Evolutionary conservation across 306 rosid species (phyloP).

Genomic region (Vigna reflexopilosa): DNA sequence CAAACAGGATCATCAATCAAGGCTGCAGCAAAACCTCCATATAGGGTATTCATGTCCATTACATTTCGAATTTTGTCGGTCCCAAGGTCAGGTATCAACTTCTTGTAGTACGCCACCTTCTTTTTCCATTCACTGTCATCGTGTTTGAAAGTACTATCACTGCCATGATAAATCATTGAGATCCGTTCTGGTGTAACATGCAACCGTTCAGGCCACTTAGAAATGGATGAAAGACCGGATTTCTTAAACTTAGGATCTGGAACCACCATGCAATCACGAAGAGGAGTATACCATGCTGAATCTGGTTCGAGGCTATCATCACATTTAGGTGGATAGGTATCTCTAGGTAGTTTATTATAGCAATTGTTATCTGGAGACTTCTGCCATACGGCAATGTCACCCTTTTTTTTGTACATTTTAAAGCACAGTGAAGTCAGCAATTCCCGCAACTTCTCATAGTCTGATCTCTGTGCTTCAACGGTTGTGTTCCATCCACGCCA

Average conservation of each 20-base stretch:
- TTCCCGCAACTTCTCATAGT: slow-evolving; percentile 72
- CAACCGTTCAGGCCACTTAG: slow-evolving; percentile 92
- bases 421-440: slow-evolving; percentile 88
- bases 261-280: slow-evolving; percentile 75
- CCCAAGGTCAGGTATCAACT: slow-evolving; percentile 83
- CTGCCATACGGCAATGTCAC: slow-evolving; percentile 95
- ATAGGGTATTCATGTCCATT: slow-evolving; percentile 94
- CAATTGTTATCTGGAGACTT: slow-evolving; percentile 68
- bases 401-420: slow-evolving; percentile 83
- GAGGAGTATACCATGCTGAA: slow-evolving; percentile 98
- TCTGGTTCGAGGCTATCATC: slow-evolving; percentile 90
- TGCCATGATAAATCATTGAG: slow-evolving; percentile 63
- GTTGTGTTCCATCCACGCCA: slow-evolving; percentile 99
- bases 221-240: slow-evolving; percentile 55
- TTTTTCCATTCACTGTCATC: slow-evolving; percentile 84
- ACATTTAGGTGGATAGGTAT: slow-evolving; percentile 86
- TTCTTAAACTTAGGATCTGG: slow-evolving; percentile 75
- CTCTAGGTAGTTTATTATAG: slow-evolving; percentile 65
- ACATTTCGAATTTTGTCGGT: slow-evolving; percentile 85
- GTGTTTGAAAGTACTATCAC: slow-evolving; percentile 65
- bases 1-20: slow-evolving; percentile 78
- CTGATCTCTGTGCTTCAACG: slow-evolving; percentile 75
- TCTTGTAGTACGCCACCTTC: slow-evolving; percentile 77
- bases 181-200: slow-evolving; percentile 74
- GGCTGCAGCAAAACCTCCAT: slow-evolving; percentile 94